Evolutionary conservation across 306 rosid genomes (phyloP), one percentile per base, ranked within the genome.

Genomic region (Trifolium subterraneum): DNA sequence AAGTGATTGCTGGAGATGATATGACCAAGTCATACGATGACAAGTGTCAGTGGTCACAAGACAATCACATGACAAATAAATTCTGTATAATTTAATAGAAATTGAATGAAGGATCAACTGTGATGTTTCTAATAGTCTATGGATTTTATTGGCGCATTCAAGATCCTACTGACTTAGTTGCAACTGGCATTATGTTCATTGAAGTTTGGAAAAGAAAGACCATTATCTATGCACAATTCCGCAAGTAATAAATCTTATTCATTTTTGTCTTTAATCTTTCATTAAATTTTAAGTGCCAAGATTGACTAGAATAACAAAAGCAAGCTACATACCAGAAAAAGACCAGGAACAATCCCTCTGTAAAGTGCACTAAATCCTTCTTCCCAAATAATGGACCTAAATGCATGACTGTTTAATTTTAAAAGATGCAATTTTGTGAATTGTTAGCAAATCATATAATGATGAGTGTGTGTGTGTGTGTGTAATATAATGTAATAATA

Each of bases 331-430:
- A 92, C 96, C 88, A 91, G 94, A 81, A 91, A 80, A 75, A 88
- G 96, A 65, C 92, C 81, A 75, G 97, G 99, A 87, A 82, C 81
- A 77, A 90, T 84, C 79, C 96, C 95, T 80, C 81, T 87, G 80
- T 90, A 94, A 52, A 88, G 92, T 56, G 97, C 97, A 66, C 80
- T 69, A 81, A 81, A 86, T 50, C 99, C 78, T 81, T 75, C 97
- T 83, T 88, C 99, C 79, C 88, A 90, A 81, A 83, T 62, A 74
- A 92, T 92, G 80, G 94, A 87, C 87, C 85, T 86, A 65, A 92
- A 87, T 79, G 96, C 96, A 94, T 90, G 93, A 92, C 90, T 81
- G 84, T 71, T 71, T 38, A 16, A 73, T 80, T 68, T 77, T 73
- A 70, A 35, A 13, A 74, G 47, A 56, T 51, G 42, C 64, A 73